phyloP scores from a whole-genome alignment of 2,329 filamentous ascomycete genomes.

The Verticillium tricorpus region DNA sequence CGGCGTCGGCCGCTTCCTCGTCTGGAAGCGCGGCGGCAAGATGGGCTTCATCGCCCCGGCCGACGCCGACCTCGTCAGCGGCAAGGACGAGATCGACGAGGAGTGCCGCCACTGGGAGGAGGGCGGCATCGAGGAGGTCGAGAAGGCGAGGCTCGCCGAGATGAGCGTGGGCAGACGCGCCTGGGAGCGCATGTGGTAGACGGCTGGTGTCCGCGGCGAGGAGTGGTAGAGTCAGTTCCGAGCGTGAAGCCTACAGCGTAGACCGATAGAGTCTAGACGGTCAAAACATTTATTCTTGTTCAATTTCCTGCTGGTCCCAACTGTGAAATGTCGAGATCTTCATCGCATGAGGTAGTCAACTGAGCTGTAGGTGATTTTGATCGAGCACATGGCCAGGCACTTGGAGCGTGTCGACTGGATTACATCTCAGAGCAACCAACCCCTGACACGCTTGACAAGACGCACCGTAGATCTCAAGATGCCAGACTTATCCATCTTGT shows the following conservation, averaged over 20 bases:
- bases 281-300: no score
- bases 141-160: conserved; percentile 26
- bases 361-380: no score
- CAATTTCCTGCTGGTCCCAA: no score
- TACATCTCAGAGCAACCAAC: no score
- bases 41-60: conserved; percentile 41
- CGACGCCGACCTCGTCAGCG: conserved; percentile 58
- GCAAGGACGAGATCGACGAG: conserved; percentile 62
- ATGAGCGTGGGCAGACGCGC: conserved; percentile 29
- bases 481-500: no score
- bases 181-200: conserved; percentile 35
- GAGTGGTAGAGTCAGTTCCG: background rate
- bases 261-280: background rate
- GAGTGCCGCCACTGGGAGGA: conserved; percentile 39
- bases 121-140: conserved; percentile 41
- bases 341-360: no score
- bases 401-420: no score
- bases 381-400: no score
- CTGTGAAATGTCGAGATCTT: no score
- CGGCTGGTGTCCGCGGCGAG: conserved; percentile 5
- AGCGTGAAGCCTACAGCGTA: background rate
- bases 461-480: no score
- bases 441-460: no score
- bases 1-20: conserved; percentile 29
- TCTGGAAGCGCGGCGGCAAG: conserved; percentile 62